Percentiles rank a stretch among this genome's conserved stretches.
Evolutionary conservation across 352 stramenopile species (phyloP).

Genomic region (Globisporangium camurandrum): DNA sequence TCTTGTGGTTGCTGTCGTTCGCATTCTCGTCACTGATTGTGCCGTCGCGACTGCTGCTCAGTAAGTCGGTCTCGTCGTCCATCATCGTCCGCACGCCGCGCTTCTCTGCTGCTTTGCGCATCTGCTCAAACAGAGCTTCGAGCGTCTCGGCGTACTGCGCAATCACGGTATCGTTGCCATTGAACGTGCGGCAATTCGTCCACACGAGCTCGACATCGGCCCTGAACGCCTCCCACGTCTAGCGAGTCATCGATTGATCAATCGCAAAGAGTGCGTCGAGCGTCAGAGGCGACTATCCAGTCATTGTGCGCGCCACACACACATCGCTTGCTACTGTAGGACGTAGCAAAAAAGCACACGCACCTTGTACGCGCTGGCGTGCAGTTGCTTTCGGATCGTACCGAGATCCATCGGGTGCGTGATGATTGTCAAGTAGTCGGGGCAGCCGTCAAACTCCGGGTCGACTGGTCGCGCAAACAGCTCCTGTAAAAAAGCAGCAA

Average conservation of each 20-base stretch:
- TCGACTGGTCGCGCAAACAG: slow-evolving; percentile 82
- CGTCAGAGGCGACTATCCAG: too few species aligned
- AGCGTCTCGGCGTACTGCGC: slow-evolving; percentile 71
- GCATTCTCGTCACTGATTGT: slow-evolving; percentile 21
- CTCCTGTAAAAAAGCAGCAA: slow-evolving; percentile 29
- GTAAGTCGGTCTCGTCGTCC: slow-evolving; percentile 13
- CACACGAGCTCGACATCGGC: slow-evolving; percentile 74
- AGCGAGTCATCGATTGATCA: too few species aligned
- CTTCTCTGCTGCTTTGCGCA: slow-evolving; percentile 49
- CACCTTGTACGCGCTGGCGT: slow-evolving; percentile 63
- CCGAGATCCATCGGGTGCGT: slow-evolving; percentile 81
- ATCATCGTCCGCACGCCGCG: slow-evolving; percentile 42
- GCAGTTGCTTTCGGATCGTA: slow-evolving; percentile 61
- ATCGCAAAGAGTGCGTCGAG: too few species aligned
- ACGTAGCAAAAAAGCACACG: slow-evolving; percentile 2
- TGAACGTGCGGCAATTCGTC: slow-evolving; percentile 80
- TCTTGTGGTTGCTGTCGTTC: slow-evolving; percentile 20
- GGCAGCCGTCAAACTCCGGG: slow-evolving; percentile 72
- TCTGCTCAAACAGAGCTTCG: slow-evolving; percentile 51
- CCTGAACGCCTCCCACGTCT: slow-evolving; percentile 78
- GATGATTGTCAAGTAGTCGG: slow-evolving; percentile 79
- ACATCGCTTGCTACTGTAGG: too few species aligned
- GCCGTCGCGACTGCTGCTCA: neutral
- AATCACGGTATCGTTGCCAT: slow-evolving; percentile 65
- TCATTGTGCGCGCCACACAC: neutral